phyloP scores from a whole-genome alignment of 768 basidiomycete genomes.

The Mycena vitilis region DNA sequence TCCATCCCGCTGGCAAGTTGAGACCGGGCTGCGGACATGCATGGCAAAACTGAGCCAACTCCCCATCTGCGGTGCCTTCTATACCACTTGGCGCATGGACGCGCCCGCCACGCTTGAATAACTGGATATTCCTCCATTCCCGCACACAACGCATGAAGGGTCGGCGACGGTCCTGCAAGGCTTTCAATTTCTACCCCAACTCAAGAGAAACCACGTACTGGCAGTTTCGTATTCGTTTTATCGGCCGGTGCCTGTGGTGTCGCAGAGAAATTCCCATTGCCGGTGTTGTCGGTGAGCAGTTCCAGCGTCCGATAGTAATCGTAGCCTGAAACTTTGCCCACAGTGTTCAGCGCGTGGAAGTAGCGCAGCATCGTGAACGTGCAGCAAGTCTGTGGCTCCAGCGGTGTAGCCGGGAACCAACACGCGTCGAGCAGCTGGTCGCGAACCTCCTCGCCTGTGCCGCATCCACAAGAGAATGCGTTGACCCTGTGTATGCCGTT shows the following conservation, averaged over 20 bases:
- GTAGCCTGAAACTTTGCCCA: conserved; percentile 22
- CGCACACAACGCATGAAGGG: conserved; percentile 22
- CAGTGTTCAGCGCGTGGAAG: conserved; percentile 46
- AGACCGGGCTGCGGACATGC: conserved; percentile 42
- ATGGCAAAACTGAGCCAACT: conserved; percentile 33
- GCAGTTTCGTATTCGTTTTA: too few species aligned
- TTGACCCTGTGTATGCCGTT: conserved; percentile 41
- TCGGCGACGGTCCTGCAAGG: conserved; percentile 31
- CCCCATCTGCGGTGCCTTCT: neutral
- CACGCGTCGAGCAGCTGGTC: conserved; percentile 46
- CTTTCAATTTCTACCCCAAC: neutral
- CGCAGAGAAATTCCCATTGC: too few species aligned
- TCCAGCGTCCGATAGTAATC: neutral
- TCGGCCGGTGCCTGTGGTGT: too few species aligned
- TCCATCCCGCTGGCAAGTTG: conserved; percentile 43
- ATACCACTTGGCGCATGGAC: conserved; percentile 30
- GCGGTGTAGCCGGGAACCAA: conserved; percentile 45
- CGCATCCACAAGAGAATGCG: conserved; percentile 45
- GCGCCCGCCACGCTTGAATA: conserved; percentile 32
- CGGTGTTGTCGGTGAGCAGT: neutral
- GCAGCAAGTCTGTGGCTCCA: conserved; percentile 41
- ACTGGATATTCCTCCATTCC: conserved; percentile 29
- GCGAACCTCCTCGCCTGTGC: conserved; percentile 35
- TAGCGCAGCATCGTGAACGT: conserved; percentile 44
- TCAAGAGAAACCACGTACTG: neutral